Evolutionary conservation across 108 stramenopile species (phyloP).

Genomic region (Poteriospumella lacustris): DNA sequence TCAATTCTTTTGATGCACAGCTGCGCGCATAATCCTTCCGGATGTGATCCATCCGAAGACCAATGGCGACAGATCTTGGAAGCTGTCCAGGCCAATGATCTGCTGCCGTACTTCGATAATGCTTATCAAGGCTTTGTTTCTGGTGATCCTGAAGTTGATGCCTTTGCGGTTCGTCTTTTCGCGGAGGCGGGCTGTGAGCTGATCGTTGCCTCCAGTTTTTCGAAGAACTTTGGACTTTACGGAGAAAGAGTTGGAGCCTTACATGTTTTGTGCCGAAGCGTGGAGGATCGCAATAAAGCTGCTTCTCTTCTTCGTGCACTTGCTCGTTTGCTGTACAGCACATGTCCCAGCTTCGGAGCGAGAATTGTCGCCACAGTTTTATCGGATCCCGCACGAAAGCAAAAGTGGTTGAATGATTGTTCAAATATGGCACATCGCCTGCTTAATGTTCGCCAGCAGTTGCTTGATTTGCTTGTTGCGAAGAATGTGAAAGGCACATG

Average conservation of each 20-base stretch:
- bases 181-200: slow-evolving; percentile 25
- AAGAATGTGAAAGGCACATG: slow-evolving; percentile 36
- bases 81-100: neutral
- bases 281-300: slow-evolving; percentile 19
- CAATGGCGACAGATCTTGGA: slow-evolving; percentile 46
- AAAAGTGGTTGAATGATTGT: slow-evolving; percentile 41
- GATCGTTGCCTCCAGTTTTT: slow-evolving; percentile 45
- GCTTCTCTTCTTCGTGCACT: neutral
- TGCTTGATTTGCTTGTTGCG: slow-evolving; percentile 31
- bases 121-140: slow-evolving; percentile 55
- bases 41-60: slow-evolving; percentile 41
- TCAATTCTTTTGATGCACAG: slow-evolving; percentile 44
- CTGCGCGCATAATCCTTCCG: slow-evolving; percentile 55
- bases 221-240: slow-evolving; percentile 59
- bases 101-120: slow-evolving; percentile 48
- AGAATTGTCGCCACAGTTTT: slow-evolving; percentile 31
- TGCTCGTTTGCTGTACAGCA: slow-evolving; percentile 47
- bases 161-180: slow-evolving; percentile 40
- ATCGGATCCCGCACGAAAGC: slow-evolving; percentile 17
- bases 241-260: slow-evolving; percentile 46
- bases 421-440: slow-evolving; percentile 36
- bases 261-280: slow-evolving; percentile 26
- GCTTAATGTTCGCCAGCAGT: slow-evolving; percentile 18
- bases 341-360: slow-evolving; percentile 42
- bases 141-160: slow-evolving; percentile 27